Evolutionary conservation across 257 asterid genomes (phyloP).

Genomic region (Euphrasia confusa): DNA sequence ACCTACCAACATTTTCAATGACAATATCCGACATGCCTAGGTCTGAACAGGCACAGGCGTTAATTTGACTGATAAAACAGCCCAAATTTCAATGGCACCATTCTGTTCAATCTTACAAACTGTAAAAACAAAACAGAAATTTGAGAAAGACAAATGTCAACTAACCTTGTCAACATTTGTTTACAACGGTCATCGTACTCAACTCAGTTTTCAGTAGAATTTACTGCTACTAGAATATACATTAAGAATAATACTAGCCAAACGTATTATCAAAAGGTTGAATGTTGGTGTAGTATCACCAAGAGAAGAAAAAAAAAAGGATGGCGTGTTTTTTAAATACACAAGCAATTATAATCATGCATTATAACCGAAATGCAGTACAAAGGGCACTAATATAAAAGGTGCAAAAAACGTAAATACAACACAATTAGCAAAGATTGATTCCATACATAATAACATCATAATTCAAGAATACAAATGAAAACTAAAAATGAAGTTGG

Average conservation of each 20-base stretch:
- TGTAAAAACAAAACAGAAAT: background rate
- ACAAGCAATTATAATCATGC: background rate
- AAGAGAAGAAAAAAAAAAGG: constrained; percentile 2
- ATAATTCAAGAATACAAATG: constrained; percentile 41
- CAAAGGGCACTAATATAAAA: constrained; percentile 10
- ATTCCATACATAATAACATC: constrained; percentile 21
- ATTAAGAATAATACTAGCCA: constrained; percentile 27
- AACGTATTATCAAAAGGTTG: constrained; percentile 22
- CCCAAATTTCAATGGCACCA: background rate
- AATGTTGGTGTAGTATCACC: constrained; percentile 7
- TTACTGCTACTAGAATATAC: constrained; percentile 23
- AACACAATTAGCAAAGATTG: constrained; percentile 14
- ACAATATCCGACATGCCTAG: constrained; percentile 1
- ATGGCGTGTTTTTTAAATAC: background rate
- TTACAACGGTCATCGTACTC: constrained; percentile 12
- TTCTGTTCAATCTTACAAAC: constrained; percentile 2
- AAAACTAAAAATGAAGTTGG: constrained; percentile 29
- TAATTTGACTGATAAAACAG: background rate
- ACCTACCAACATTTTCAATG: constrained; percentile 17
- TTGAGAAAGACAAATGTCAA: constrained; percentile 5
- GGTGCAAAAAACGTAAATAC: constrained; percentile 25
- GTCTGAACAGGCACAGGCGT: constrained; percentile 19
- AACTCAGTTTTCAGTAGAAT: constrained; percentile 21
- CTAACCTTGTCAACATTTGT: constrained; percentile 15
- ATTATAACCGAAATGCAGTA: constrained; percentile 18